phyloP scores from a whole-genome alignment of 164 flowering plant species.

The Umbellularia californica region DNA sequence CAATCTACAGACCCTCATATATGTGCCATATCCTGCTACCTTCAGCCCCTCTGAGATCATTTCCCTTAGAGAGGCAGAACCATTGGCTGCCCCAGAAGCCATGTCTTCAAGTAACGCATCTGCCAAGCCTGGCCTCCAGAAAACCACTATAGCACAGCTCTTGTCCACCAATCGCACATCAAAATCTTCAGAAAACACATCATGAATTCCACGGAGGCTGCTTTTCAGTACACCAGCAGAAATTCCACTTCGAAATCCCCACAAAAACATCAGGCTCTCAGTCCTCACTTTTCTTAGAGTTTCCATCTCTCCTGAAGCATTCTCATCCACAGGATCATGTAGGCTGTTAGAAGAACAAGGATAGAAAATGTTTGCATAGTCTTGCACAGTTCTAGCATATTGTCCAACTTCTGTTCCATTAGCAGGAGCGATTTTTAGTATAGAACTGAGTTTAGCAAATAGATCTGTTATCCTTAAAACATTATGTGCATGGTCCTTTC shows the following conservation, averaged over 20 bases:
- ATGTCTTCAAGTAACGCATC: slow-evolving; percentile 40
- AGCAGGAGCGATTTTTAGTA: slow-evolving; percentile 37
- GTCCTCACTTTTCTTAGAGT: slow-evolving; percentile 38
- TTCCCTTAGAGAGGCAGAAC: slow-evolving; percentile 35
- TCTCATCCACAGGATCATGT: slow-evolving; percentile 31
- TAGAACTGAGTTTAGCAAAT: slow-evolving; percentile 55
- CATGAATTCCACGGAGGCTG: slow-evolving; percentile 41
- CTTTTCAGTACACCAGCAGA: slow-evolving; percentile 47
- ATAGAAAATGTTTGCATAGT: slow-evolving; percentile 36
- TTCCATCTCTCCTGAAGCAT: slow-evolving; percentile 30
- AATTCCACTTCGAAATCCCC: slow-evolving; percentile 60
- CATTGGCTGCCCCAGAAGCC: slow-evolving; percentile 24
- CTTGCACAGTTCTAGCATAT: slow-evolving; percentile 22
- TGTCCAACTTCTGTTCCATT: slow-evolving; percentile 8
- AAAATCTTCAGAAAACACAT: slow-evolving; percentile 51
- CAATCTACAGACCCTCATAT: slow-evolving; percentile 44
- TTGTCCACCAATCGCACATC: slow-evolving; percentile 61
- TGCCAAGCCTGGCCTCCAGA: slow-evolving; percentile 49
- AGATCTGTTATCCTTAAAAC: slow-evolving; percentile 45
- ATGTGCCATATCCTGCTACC: slow-evolving; percentile 56
- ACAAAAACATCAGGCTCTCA: slow-evolving; percentile 56
- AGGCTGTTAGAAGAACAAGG: slow-evolving; percentile 23
- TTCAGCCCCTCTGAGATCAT: slow-evolving; percentile 60
- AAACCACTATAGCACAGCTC: slow-evolving; percentile 67
- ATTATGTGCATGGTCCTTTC: slow-evolving; percentile 51